Conservation (phyloP, 2,329 filamentous ascomycete species). For the Hypoxylon sp. region DNA sequence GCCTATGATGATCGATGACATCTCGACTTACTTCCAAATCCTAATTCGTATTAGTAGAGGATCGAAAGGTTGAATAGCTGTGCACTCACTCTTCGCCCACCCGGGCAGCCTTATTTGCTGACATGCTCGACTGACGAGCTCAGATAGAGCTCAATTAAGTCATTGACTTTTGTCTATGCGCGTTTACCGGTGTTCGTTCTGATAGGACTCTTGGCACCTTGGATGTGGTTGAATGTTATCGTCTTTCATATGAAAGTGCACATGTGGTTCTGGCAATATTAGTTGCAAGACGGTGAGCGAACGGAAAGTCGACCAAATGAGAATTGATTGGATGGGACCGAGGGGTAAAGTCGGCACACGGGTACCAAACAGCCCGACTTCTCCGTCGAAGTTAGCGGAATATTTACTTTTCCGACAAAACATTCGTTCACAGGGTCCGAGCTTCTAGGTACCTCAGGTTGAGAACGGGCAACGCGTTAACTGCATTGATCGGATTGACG, state of each 20-base stretch:
- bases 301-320: neutral
- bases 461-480: neutral
- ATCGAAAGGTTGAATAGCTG: constrained; percentile 9
- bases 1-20: constrained; percentile 3
- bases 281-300: constrained; percentile 28
- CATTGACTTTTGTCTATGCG: constrained; percentile 44
- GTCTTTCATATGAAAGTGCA: constrained; percentile 13
- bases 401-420: constrained; percentile 28
- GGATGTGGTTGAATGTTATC: neutral
- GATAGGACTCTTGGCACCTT: neutral
- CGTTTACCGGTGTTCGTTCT: constrained; percentile 1
- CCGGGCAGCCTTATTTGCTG: constrained; percentile 72
- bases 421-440: neutral
- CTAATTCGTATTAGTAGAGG: constrained; percentile 61
- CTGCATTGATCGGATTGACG: constrained; percentile 1
- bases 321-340: constrained; percentile 7
- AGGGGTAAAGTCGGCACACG: constrained; percentile 7
- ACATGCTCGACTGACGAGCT: constrained; percentile 62
- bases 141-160: constrained; percentile 39
- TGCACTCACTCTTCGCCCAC: constrained; percentile 72
- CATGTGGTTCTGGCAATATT: constrained; percentile 11
- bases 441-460: neutral
- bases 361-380: constrained; percentile 18
- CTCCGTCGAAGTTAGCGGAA: constrained; percentile 10
- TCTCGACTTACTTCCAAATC: constrained; percentile 87